Base-by-base conservation (phyloP, 371 early-diverging fungal genomes). In the Coemansia sp. region DNA sequence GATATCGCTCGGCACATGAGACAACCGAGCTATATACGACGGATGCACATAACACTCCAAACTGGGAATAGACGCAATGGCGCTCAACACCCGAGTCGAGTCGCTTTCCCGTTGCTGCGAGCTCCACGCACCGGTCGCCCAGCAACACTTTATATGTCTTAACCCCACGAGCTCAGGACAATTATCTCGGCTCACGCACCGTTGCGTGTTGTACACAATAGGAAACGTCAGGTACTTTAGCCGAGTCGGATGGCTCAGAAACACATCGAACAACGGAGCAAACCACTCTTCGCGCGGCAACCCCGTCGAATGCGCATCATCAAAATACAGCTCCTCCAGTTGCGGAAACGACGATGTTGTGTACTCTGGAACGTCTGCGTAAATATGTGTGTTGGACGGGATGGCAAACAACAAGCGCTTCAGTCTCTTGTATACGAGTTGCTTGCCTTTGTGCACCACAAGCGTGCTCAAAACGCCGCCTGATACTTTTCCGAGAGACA, bases 71-170 rank as follows among this genome's bases (percentile, higher is more conserved):
- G 68, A 50, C 2, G 68, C 75, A 42, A 73, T 68, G 0, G 75
- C 65, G 7, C 40, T 61, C 18, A 77, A 58, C 25, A 77, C 65
- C 1, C 78, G 59, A 11, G 78, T 77, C 14, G 78, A 77, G 23
- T 77, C 78, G 42, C 78, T 77, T 2, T 64, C 65, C 0, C 11
- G 28, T 21, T 62, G 68, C 14, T 16, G 14, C 2, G 52, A 8
- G 42, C 62, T 50, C 75, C 75, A 63, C 8, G 39, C 14, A 1
- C 69, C 78, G n/a, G 78, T 77, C 1, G 75, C 75, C 78, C 78
- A 77, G 55, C 78, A 77, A 52, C 78, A 77, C 63, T 77, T 77
- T 40, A 77, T 74, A 9, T 77, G 78, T 0, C 75, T 62, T 14
- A 77, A 47, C 2, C 75, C 69, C 1, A 65, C 63, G 16, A 77